Base-by-base conservation (phyloP, 208 protist genomes). In the Wallacemonas sp. region DNA sequence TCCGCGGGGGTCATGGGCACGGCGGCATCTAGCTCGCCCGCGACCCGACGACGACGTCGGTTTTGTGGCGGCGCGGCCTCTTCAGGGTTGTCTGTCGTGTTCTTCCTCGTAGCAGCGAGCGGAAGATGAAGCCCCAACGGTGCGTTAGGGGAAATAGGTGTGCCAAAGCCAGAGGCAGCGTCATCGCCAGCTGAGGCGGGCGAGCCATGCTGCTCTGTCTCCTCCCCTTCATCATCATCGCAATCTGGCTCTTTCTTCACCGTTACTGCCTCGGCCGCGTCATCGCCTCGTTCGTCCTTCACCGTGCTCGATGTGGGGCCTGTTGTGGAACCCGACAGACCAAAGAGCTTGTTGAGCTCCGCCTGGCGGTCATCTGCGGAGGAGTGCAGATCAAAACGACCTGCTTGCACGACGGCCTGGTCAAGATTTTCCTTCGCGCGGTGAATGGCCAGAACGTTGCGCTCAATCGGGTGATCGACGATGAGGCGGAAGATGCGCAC, bases 401-500 rank as follows among this genome's bases (percentile, higher is more conserved):
- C 80, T 0, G 75, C 76, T 70, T 86, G 75, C 28, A 82, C 72
- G 15, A 86, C 69, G 0, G 72, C 76, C 11, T 77, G 65, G 19
- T 77, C 70, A 0, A 82, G 59, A 26, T 75, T 62, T n/a, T 77
- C 73, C 73, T 86, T 82, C n/a, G 68, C 63, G 9, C 70, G 46
- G 45, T 82, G 74, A 42, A 86, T 72, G 6, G 58, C 66, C 2
- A 80, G 64, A 2, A 69, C 51, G 39, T 66, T 53, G 38, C 46
- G 72, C 64, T 77, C 79, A 5, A 72, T 66, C 15, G 73, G 68
- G 64, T 80, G 74, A 33, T 85, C 71, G 26, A 72, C 67, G 41
- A 98, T 74, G 15, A 99, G 90, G 36, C 97, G 82, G 53, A 94
- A 98, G 9, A 98, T 86, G 11, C 78, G 92, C 0, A 99, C 97